Base-by-base conservation (phyloP, 148 eudicot species). In the Silene latifolia region DNA sequence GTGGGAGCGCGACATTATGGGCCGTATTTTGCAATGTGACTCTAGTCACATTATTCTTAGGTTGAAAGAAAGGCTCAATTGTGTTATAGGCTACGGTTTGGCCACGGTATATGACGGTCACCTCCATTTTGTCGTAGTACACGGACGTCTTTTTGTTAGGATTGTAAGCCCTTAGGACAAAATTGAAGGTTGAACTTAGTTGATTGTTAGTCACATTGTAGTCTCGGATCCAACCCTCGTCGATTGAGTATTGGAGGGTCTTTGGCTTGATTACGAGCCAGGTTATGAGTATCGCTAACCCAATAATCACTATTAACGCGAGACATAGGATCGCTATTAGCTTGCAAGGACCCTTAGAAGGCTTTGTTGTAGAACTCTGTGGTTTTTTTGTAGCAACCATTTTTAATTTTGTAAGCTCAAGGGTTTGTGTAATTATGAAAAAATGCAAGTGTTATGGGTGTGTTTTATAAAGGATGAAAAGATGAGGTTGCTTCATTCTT, bases 181-280 rank as follows among this genome's bases (percentile, higher is more conserved):
- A 86, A 53, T 85, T 69, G 83, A 86, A 91, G 48, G 76, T 85
- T 21, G 92, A 85, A 15, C 59, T 84, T 35, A 91, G 82, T 29
- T 79, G 80, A 10, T 57, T 51, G 67, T 83, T 76, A 75, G 83
- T 77, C 8, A 91, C 54, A 77, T 83, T 84, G 81, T 83, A 89
- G 75, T 69, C 75, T 7, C 68, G 60, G 79, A 91, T 85, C 21
- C 88, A 87, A 63, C 79, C 90, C 23, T 88, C 80, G 61, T 88
- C 97, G n/a, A 91, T 58, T 1, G 90, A 73, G 83, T 83, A 88
- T 66, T 76, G 77, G 20, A 88, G 78, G 63, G 76, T 78, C 70
- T 83, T 85, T 0, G 97, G 97, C 67, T 72, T 83, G 67, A 91
- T 70, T 0, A 80, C 76, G 5, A 88, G 80, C 97, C 97, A 91